Evolutionary conservation across 1,284 basidiomycete genomes (phyloP).

Genomic region (Cryptococcus jaspeensis): DNA sequence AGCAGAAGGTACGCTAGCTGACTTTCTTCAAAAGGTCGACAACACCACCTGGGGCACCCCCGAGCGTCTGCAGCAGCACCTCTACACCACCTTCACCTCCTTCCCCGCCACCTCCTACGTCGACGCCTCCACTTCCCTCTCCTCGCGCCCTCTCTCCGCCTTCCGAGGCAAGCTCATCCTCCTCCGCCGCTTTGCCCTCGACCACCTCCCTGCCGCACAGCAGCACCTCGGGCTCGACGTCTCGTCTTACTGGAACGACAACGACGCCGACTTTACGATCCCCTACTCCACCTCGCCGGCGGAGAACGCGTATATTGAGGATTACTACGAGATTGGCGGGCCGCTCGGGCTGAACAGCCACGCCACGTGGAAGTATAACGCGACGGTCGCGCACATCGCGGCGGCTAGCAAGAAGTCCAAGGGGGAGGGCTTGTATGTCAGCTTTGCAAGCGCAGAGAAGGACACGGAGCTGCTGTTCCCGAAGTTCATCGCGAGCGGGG

Average conservation of each 20-base stretch:
- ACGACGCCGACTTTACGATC: slow-evolving; percentile 7
- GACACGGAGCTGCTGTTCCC: slow-evolving; percentile 6
- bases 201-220: not conserved
- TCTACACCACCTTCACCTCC: slow-evolving; percentile 10
- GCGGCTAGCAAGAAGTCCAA: not conserved
- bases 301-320: slow-evolving; percentile 9
- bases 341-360: slow-evolving; percentile 4
- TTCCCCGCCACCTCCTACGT: slow-evolving; percentile 6
- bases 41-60: slow-evolving; percentile 10
- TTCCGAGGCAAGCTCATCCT: slow-evolving; percentile 13
- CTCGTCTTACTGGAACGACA: slow-evolving; percentile 7
- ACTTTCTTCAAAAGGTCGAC: slow-evolving; percentile 4
- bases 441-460: slow-evolving; percentile 8
- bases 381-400: not conserved
- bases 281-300: not conserved
- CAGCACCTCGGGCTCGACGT: slow-evolving; percentile 7
- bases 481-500: slow-evolving; percentile 9
- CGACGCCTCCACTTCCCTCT: slow-evolving; percentile 7
- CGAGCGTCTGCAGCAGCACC: not conserved
- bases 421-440: slow-evolving; percentile 9
- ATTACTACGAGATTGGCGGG: slow-evolving; percentile 8
- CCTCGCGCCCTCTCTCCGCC: slow-evolving; percentile 1
- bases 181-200: slow-evolving; percentile 10
- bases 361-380: slow-evolving; percentile 7
- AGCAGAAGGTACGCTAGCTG: not conserved